Percentiles rank a stretch among this genome's conserved stretches.
Evolutionary conservation across 169 alveolate genomes (phyloP).

Genomic region (Cryptosporidium xiaoi): DNA sequence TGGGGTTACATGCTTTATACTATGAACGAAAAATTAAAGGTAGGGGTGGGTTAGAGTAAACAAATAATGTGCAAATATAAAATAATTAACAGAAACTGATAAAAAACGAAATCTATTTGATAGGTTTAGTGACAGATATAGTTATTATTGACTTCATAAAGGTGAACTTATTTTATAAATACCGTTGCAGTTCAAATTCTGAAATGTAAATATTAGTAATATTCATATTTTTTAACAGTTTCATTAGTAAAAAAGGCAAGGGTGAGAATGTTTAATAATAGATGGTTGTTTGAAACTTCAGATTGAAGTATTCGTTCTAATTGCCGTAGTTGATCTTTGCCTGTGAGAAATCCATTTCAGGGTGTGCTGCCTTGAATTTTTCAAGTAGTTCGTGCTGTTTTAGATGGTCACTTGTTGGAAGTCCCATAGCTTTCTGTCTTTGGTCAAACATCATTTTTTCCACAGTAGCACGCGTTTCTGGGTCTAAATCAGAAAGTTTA

Average conservation of each 20-base stretch:
- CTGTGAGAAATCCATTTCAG: conserved; percentile 97
- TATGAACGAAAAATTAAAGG: too few relatives aligned
- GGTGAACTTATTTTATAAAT: too few relatives aligned
- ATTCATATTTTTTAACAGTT: too few relatives aligned
- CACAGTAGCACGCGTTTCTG: conserved; percentile 95
- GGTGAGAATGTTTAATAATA: background rate
- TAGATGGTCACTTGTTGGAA: conserved; percentile 94
- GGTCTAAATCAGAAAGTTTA: conserved; percentile 93
- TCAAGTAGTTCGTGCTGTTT: conserved; percentile 93
- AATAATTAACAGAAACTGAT: too few relatives aligned
- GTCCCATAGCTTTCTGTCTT: conserved; percentile 90
- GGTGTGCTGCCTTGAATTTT: conserved; percentile 95
- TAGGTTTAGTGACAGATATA: too few relatives aligned
- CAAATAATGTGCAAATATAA: too few relatives aligned
- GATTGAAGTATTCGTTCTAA: background rate
- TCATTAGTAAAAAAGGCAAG: background rate
- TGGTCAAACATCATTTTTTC: conserved; percentile 98
- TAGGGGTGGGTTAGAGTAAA: too few relatives aligned
- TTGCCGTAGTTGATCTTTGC: conserved; percentile 90
- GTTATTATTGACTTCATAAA: too few relatives aligned
- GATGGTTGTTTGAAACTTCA: background rate
- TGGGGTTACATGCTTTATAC: too few relatives aligned
- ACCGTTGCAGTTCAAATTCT: too few relatives aligned
- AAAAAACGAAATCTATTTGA: too few relatives aligned
- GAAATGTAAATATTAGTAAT: too few relatives aligned